Conservation (phyloP, 1,139 yeast genomes). For the Pichia sp. region DNA sequence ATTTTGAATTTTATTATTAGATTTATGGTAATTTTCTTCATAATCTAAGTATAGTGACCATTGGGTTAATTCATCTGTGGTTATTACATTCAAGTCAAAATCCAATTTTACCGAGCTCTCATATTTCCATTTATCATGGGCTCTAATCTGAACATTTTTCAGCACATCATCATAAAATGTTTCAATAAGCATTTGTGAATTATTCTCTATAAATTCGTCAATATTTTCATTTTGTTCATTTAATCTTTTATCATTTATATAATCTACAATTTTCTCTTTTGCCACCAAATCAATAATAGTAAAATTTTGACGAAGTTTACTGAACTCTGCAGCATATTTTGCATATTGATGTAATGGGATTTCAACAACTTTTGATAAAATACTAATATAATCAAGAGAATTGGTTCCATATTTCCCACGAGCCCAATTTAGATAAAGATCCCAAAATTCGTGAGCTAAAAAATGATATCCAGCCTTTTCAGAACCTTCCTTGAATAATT, state of each 20-base stretch:
- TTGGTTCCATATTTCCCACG: conserved; percentile 27
- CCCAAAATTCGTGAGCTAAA: conserved; percentile 62
- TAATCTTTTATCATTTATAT: conserved; percentile 11
- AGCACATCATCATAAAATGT: conserved; percentile 39
- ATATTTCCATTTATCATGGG: conserved; percentile 53
- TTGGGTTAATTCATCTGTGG: conserved; percentile 34
- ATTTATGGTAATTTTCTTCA: conserved; percentile 44
- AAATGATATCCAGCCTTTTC: conserved; percentile 48
- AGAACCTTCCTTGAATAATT: conserved; percentile 37
- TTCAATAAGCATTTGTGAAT: conserved; percentile 35
- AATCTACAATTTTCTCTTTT: conserved; percentile 19
- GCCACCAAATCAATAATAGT: conserved; percentile 32
- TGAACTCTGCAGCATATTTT: conserved; percentile 49
- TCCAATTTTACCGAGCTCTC: conserved; percentile 47
- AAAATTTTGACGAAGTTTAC: conserved; percentile 37
- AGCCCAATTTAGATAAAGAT: conserved; percentile 49
- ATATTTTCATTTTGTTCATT: conserved; percentile 11
- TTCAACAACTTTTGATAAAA: conserved; percentile 39
- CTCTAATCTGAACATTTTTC: conserved; percentile 41
- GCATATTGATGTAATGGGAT: conserved; percentile 70
- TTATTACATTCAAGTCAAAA: conserved; percentile 37
- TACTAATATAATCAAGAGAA: conserved; percentile 30
- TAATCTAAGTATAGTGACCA: conserved; percentile 51
- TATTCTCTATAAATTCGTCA: conserved; percentile 23
- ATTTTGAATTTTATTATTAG: conserved; percentile 30